Base-by-base conservation (phyloP, 2,329 filamentous ascomycete genomes). In the Hirsutella minnesotensis region DNA sequence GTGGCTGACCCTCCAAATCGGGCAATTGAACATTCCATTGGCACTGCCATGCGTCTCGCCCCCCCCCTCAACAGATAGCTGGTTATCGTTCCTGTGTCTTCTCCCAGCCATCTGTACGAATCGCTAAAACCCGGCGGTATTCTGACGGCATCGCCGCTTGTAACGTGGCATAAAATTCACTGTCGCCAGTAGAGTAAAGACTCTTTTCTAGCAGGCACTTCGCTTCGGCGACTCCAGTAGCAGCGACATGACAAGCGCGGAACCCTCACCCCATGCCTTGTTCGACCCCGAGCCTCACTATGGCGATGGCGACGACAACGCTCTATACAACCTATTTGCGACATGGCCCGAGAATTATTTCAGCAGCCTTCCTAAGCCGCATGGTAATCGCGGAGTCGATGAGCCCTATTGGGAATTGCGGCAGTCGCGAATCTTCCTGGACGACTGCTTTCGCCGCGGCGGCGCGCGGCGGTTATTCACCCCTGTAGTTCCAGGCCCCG, bases 331-430 rank as follows among this genome's bases (percentile, higher is more conserved):
- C n/a, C n/a, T n/a, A n/a, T n/a, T n/a, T n/a, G n/a, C n/a, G n/a
- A n/a, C n/a, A n/a, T n/a, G n/a, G n/a, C n/a, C n/a, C n/a, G n/a
- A n/a, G n/a, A n/a, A n/a, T n/a, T n/a, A n/a, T n/a, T n/a, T n/a
- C n/a, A n/a, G n/a, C n/a, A n/a, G n/a, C n/a, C n/a, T n/a, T n/a
- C n/a, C n/a, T n/a, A n/a, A n/a, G n/a, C n/a, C n/a, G 19, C 34
- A 37, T 37, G 34, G 34, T 19, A 37, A 37, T 19, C 34, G 34
- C 34, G 34, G 34, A 37, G 19, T 37, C 16, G 34, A 37, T 19
- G 34, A 37, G 34, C 34, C 34, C 34, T 37, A 37, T 37, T 37
- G 34, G 34, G 34, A 37, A 37, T 37, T 37, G 34, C 34, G 34
- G 34, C 34, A 19, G 34, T 9, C n/a, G n/a, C n/a, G n/a, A n/a